Evolutionary conservation across 164 flowering plant genomes (phyloP), one percentile per base, ranked within the genome.

Genomic region (Akebia trifoliata): DNA sequence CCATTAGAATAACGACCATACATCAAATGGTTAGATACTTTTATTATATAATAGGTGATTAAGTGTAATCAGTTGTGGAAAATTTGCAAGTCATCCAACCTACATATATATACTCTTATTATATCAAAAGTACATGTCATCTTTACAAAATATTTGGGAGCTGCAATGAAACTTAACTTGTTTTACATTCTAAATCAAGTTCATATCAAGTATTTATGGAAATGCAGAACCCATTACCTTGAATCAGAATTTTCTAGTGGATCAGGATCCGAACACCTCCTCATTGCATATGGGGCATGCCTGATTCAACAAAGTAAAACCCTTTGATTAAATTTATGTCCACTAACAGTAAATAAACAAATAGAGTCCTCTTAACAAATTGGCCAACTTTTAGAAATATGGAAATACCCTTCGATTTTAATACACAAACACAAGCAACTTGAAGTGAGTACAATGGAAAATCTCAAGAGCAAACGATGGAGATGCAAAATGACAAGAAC

Each of bases 261-360:
- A 35, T 65, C 62, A 62, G 15, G 65, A 65, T 8, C 73, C 73
- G 57, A 69, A 69, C 25, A 69, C 73, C 49, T 69, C 66, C 25
- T 44, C 62, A 18, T 21, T 54, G 69, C 69, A 69, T 9, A 69
- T 47, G 6, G 73, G 69, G 59, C 73, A 69, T 44, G 69, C 66
- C 73, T 69, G 66, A 46, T 25, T 11, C 20, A 50, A 20, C 43
- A 56, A 56, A 28, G 45, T 17, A 25, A 35, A 2, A 47, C 4
- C 14, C 31, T 12, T 30, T 32, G 7, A 4, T 11, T 9, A 11
- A 37, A 11, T 37, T 37, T 12, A 4, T 24, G 6, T 42, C 21
- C 46, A 43, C 18, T 17, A 43, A 43, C 10, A 5, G 10, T 11
- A 7, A 22, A 32, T n/a, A 54, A 46, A 49, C 8, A 9, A 0